Evolutionary conservation across 2,329 filamentous ascomycete genomes (phyloP).

Genomic region (Elsinoe australis): DNA sequence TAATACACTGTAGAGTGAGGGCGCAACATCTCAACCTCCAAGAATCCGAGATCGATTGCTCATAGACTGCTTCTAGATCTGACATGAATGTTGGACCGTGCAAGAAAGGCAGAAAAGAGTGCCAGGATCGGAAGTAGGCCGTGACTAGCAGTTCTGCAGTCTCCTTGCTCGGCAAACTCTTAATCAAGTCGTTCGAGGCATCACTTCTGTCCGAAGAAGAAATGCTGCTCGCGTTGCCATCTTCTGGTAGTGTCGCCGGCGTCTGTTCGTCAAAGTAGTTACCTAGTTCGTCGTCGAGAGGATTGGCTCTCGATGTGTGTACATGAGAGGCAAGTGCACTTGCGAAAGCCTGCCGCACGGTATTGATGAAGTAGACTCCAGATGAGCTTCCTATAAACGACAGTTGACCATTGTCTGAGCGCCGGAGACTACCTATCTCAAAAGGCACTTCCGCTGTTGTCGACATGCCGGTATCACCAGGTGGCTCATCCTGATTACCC

Average conservation of each 20-base stretch:
- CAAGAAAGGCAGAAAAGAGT: constrained; percentile 47
- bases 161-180: constrained; percentile 27
- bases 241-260: not conserved
- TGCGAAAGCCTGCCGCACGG: constrained; percentile 46
- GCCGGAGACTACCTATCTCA: constrained; percentile 14
- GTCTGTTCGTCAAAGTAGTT: constrained; percentile 6
- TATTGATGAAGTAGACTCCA: constrained; percentile 49
- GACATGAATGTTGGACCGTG: constrained; percentile 45
- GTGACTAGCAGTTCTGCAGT: constrained; percentile 39
- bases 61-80: constrained; percentile 40
- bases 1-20: constrained; percentile 45
- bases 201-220: not conserved
- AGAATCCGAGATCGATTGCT: constrained; percentile 26
- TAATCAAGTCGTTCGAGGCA: not conserved
- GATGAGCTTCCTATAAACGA: constrained; percentile 46
- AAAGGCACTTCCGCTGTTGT: constrained; percentile 6
- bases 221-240: not conserved
- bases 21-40: constrained; percentile 28
- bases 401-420: constrained; percentile 11
- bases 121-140: constrained; percentile 46
- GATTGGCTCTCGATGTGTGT: constrained; percentile 4
- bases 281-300: constrained; percentile 6
- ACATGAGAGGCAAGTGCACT: constrained; percentile 15
- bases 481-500: too few species aligned
- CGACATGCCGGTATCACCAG: too few species aligned